Evolutionary conservation across 2,329 filamentous ascomycete species (phyloP).

Genomic region (Pestalotiopsis sp.): DNA sequence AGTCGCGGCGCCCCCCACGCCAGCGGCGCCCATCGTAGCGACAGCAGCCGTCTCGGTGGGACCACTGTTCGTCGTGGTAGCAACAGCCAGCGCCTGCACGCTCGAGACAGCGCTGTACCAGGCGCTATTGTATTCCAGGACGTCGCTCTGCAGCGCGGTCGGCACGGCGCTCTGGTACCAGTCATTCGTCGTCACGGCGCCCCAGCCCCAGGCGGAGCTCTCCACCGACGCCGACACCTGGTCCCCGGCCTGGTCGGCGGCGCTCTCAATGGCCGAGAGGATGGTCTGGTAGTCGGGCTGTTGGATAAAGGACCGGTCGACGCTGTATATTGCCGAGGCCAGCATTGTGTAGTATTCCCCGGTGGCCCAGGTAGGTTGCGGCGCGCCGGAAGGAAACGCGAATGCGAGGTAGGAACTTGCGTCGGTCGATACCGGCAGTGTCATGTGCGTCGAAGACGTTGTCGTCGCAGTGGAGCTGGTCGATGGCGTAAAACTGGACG

Average conservation of each 20-base stretch:
- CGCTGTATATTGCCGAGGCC: slow-evolving; percentile 21
- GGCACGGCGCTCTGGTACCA: slow-evolving; percentile 20
- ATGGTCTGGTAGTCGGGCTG: slow-evolving; percentile 22
- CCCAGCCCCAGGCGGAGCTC: slow-evolving; percentile 20
- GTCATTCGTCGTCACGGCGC: slow-evolving; percentile 18
- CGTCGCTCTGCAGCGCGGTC: slow-evolving; percentile 15
- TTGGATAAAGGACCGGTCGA: slow-evolving; percentile 19
- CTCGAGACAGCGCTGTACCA: slow-evolving; percentile 18
- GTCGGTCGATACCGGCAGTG: slow-evolving; percentile 12
- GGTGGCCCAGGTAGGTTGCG: slow-evolving; percentile 22
- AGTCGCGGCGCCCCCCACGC: slow-evolving; percentile 12
- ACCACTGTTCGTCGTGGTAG: slow-evolving; percentile 15
- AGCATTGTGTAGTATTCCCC: slow-evolving; percentile 21
- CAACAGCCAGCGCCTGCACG: slow-evolving; percentile 19
- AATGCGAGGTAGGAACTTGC: slow-evolving; percentile 13
- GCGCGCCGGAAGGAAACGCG: slow-evolving; percentile 9
- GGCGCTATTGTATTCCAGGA: slow-evolving; percentile 15
- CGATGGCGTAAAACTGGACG: neutral
- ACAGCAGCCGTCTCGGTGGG: slow-evolving; percentile 13
- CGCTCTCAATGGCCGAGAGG: slow-evolving; percentile 19
- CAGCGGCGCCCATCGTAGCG: slow-evolving; percentile 15
- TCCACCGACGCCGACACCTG: slow-evolving; percentile 17
- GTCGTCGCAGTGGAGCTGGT: slow-evolving; percentile 23
- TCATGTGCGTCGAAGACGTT: neutral
- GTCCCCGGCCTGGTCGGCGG: slow-evolving; percentile 16